Conservation (phyloP, 2,329 filamentous ascomycete genomes). For the Trichoderma oligosporum region DNA sequence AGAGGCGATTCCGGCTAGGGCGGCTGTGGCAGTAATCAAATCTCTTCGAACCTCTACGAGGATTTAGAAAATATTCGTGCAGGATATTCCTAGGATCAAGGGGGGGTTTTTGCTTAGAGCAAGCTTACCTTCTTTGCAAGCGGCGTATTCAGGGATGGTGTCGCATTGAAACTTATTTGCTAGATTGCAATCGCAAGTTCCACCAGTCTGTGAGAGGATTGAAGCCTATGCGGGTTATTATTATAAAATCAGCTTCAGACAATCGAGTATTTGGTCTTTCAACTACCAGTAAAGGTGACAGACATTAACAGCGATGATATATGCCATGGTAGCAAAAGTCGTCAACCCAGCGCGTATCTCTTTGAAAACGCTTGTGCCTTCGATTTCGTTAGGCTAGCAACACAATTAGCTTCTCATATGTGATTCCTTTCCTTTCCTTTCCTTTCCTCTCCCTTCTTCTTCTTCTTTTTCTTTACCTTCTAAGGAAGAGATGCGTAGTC, state of each 20-base stretch:
- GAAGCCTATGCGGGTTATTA: constrained; percentile 48
- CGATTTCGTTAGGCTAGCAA: constrained; percentile 60
- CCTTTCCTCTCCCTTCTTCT: neutral
- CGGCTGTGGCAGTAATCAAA: constrained; percentile 78
- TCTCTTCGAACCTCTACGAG: constrained; percentile 63
- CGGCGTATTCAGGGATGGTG: constrained; percentile 41
- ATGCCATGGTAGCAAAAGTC: constrained; percentile 78
- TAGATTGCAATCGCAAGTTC: constrained; percentile 65
- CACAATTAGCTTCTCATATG: neutral
- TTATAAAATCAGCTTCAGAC: neutral
- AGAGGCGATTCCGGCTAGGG: constrained; percentile 69
- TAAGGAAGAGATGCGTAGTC: neutral
- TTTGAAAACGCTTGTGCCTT: constrained; percentile 66
- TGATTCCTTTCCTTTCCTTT: neutral
- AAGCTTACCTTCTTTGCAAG: constrained; percentile 47
- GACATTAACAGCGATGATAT: constrained; percentile 74
- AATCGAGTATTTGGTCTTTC: neutral
- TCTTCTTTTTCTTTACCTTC: neutral
- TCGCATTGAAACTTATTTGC: constrained; percentile 46
- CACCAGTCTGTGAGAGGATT: constrained; percentile 71
- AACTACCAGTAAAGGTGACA: constrained; percentile 22
- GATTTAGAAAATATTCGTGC: constrained; percentile 9
- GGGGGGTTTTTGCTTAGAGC: no score
- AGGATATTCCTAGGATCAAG: neutral
- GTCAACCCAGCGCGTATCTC: constrained; percentile 77